A percentile compares a stretch with the other conserved stretches of the same genome.
These are phyloP conservation scores for Lasiosphaeriaceae sp. DNA, from an alignment of 495 filamentous ascomycete genomes.

Conservation along the genomic window DNA sequence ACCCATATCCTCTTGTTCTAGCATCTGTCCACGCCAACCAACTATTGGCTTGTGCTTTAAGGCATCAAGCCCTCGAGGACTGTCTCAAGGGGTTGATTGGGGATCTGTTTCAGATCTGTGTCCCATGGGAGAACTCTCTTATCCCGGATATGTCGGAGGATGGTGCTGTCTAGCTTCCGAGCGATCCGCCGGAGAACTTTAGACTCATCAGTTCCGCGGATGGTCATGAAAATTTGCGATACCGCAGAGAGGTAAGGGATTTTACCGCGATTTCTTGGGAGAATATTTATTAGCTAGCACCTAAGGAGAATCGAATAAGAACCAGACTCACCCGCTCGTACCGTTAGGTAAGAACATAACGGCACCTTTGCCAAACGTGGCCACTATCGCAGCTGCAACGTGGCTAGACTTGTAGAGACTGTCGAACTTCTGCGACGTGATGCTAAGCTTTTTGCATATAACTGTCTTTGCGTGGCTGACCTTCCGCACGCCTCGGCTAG, in stretches of 20 bases:
- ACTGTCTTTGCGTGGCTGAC: neutral
- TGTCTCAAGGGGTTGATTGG: neutral
- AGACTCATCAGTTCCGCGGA: neutral
- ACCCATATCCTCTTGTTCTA: neutral
- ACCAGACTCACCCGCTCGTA: neutral
- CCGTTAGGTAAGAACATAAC: slow-evolving; percentile 3
- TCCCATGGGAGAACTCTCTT: slow-evolving; percentile 2
- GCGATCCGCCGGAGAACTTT: neutral
- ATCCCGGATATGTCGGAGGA: neutral
- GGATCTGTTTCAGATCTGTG: neutral
- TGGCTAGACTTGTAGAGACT: neutral
- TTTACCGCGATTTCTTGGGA: slow-evolving; percentile 1
- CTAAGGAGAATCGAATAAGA: neutral
- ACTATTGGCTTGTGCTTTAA: neutral
- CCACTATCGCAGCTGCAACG: neutral
- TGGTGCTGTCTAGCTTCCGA: slow-evolving; percentile 2
- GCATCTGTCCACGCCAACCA: neutral
- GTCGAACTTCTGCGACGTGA: neutral
- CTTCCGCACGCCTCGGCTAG: neutral
- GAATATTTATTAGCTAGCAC: neutral
- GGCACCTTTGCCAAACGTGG: slow-evolving; percentile 1
- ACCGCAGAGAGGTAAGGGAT: slow-evolving; percentile 1
- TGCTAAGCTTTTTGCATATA: neutral
- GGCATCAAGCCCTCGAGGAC: neutral
- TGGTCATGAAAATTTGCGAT: slow-evolving; percentile 1